phyloP scores from a whole-genome alignment of 2,329 filamentous ascomycete genomes.

The Fonsecaea pedrosoi region DNA sequence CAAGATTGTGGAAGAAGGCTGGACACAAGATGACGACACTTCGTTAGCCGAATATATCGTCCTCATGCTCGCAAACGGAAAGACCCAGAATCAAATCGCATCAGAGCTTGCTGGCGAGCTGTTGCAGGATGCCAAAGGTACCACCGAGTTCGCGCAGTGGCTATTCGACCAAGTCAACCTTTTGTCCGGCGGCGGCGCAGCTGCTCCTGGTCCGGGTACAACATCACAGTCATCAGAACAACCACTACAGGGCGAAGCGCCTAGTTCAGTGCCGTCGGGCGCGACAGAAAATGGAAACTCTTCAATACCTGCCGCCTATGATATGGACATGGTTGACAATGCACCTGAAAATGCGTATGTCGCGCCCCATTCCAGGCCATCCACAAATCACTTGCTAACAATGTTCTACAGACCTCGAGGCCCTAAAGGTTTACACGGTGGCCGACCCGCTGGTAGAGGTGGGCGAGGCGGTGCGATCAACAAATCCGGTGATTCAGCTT shows the following conservation, averaged over 20 bases:
- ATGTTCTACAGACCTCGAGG: slow-evolving; percentile 75
- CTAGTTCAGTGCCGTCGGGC: slow-evolving; percentile 40
- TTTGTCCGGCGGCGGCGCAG: slow-evolving; percentile 29
- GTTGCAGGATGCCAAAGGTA: slow-evolving; percentile 82
- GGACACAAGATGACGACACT: slow-evolving; percentile 81
- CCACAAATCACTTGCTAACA: slow-evolving; percentile 14
- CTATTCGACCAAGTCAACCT: slow-evolving; percentile 81
- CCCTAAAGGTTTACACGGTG: slow-evolving; percentile 91
- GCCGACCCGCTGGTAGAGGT: slow-evolving; percentile 69
- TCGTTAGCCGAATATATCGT: slow-evolving; percentile 95
- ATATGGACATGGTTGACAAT: slow-evolving; percentile 38
- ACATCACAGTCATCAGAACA: slow-evolving; percentile 61
- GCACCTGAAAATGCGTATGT: slow-evolving; percentile 42
- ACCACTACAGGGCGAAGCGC: slow-evolving; percentile 63
- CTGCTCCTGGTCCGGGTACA: slow-evolving; percentile 18
- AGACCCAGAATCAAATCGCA: slow-evolving; percentile 87
- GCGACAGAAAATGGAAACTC: slow-evolving; percentile 63
- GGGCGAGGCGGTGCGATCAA: slow-evolving; percentile 88
- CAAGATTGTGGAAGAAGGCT: slow-evolving; percentile 91
- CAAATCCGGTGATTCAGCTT: slow-evolving; percentile 72
- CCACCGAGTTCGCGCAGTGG: slow-evolving; percentile 86
- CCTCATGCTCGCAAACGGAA: slow-evolving; percentile 95
- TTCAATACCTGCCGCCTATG: slow-evolving; percentile 37
- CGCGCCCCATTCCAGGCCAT: not conserved
- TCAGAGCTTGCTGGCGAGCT: slow-evolving; percentile 87